phyloP scores from a whole-genome alignment of 2,329 filamentous ascomycete species.

The Davidsoniella virescens region DNA sequence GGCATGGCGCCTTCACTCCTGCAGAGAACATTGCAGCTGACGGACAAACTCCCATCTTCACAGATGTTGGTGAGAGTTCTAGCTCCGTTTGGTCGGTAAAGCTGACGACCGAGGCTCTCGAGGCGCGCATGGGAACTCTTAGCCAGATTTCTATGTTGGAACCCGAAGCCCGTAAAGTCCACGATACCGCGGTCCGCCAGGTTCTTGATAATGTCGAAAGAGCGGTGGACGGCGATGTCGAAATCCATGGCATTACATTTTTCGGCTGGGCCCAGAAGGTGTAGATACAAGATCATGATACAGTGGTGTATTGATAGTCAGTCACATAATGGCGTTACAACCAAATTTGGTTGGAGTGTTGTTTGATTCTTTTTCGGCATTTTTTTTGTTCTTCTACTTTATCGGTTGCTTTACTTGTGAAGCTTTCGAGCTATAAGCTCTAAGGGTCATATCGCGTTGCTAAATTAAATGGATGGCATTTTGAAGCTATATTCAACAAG shows the following conservation, averaged over 20 bases:
- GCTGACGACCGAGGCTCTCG: conserved; percentile 42
- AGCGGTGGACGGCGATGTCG: conserved; percentile 46
- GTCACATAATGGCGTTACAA: no score
- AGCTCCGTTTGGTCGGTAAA: conserved; percentile 39
- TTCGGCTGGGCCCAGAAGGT: conserved; percentile 43
- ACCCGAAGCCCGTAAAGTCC: conserved; percentile 31
- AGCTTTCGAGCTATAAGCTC: neutral
- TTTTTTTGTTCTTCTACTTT: neutral
- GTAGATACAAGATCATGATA: conserved; percentile 16
- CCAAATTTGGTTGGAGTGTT: no score
- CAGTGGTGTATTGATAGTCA: neutral
- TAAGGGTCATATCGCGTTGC: conserved; percentile 2
- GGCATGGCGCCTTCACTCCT: conserved; percentile 47
- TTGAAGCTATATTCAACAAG: neutral
- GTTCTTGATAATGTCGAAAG: conserved; percentile 36
- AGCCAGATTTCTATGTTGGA: conserved; percentile 49
- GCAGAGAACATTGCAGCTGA: conserved; percentile 28
- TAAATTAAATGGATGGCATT: neutral
- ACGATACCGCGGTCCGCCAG: conserved; percentile 35
- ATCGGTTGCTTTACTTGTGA: neutral
- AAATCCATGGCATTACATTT: conserved; percentile 47
- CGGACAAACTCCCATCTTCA: conserved; percentile 34
- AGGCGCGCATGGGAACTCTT: conserved; percentile 47
- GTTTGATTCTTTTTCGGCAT: neutral
- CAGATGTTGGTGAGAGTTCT: conserved; percentile 43